Base-by-base conservation (phyloP, 1,284 basidiomycete genomes). In the Laetiporus sulphureus region DNA sequence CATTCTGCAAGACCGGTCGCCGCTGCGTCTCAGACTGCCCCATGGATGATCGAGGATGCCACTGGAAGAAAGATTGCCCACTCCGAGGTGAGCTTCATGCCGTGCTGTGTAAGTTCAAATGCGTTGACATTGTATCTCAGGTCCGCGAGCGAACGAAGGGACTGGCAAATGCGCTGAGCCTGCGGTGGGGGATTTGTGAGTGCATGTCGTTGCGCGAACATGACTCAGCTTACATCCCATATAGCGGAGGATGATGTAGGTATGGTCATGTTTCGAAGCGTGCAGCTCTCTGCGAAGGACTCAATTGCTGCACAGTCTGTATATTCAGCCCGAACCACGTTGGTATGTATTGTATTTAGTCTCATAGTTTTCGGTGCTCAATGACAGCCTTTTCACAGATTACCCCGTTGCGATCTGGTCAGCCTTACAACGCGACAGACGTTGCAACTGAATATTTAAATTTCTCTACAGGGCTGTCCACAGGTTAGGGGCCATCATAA, bases 391-490 rank as follows among this genome's bases (percentile, higher is more conserved):
- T 2, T 31, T 12, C 8, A 18, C 35, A 80, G 83, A 86, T 55
- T 88, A 86, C 48, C 72, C 75, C 2, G 62, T 77, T n/a, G 64
- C 64, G 4, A 62, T 86, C 12, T 90, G 86, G 36, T 42, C 16
- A 32, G 22, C 18, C 8, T 33, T 47, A 41, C 31, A 15, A 6
- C 16, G 6, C 22, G 3, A 7, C 20, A 12, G 4, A 33, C 4
- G 13, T 27, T 12, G 11, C 19, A 11, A 11, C 21, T 13, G 32
- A 13, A 29, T 31, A 15, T 5, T 21, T 6, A 13, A 8, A 41
- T 8, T 12, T 31, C n/a, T 13, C 11, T 32, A 18, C 39, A 45
- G 54, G 85, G 86, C 83, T 2, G 61, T 67, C 2, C 84, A 86
- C 49, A 69, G 73, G 30, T 60, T 83, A 6, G 84, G 85, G n/a